Conservation (phyloP, 805 yeast genomes). For the Sugiyamaella americana region DNA sequence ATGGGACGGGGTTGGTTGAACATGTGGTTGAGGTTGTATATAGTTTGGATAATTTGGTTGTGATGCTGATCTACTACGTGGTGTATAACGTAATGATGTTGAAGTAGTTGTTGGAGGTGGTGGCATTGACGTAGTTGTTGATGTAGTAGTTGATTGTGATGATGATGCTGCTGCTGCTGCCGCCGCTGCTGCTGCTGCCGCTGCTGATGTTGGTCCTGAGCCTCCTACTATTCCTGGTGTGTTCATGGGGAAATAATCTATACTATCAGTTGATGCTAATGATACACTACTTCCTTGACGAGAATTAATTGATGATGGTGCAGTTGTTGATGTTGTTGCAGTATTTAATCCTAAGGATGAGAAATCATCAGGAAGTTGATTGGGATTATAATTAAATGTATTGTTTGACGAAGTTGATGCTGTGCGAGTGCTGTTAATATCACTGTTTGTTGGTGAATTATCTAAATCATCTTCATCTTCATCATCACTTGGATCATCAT, state of each 20-base stretch:
- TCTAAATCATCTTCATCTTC: constrained; percentile 7
- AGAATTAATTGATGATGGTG: constrained; percentile 1
- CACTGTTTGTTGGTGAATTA: not conserved
- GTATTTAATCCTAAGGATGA: not conserved
- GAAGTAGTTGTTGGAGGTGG: not conserved
- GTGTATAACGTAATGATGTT: not conserved
- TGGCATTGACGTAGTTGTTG: constrained; percentile 3
- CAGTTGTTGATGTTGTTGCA: not conserved
- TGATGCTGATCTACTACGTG: constrained; percentile 5
- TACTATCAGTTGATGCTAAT: not conserved
- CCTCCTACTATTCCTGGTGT: constrained; percentile 4
- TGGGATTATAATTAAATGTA: not conserved
- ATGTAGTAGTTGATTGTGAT: constrained; percentile 3
- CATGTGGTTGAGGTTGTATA: too few species aligned
- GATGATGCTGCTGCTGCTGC: constrained; percentile 1
- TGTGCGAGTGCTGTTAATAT: constrained; percentile 13
- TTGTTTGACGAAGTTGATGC: not conserved
- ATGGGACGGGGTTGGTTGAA: not conserved
- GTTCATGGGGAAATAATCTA: too few species aligned
- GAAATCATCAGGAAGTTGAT: not conserved
- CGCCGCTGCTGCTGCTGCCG: constrained; percentile 1
- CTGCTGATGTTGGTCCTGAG: constrained; percentile 1
- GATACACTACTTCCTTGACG: too few species aligned
- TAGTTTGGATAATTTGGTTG: constrained; percentile 11
- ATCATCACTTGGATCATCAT: constrained; percentile 14